Base-by-base conservation (phyloP, 164 flowering plant genomes). In the Umbilicus rupestris region DNA sequence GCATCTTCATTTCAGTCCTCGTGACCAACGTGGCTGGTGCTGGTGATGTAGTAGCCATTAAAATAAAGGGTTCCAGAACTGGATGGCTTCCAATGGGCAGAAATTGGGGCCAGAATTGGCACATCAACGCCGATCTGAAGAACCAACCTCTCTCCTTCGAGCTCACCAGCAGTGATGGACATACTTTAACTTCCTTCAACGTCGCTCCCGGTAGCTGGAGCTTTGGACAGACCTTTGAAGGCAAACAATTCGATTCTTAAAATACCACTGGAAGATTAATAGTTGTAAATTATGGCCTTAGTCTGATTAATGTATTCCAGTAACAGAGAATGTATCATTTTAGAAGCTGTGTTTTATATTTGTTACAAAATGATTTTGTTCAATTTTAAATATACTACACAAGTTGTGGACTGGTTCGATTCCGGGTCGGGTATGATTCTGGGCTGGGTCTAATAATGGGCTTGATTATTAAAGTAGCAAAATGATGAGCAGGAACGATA, bases 31-130 rank as follows among this genome's bases (percentile, higher is more conserved):
- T 89, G 14, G 98, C 89, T 19, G 96, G 95, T 8, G 84, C 84
- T n/a, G 98, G 98, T 49, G 97, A 94, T 65, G 66, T 93, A 29
- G 66, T 46, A 33, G 86, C 85, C 6, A 83, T 91, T 70, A 94
- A 91, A 78, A 74, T 94, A 20, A 91, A 89, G 73, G 98, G 98
- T 3, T 85, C 97, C 33, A 80, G 77, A 75, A 91, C 95, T 2
- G 98, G 97, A 42, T 94, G 97, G 98, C 89, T 94, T 65, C 83
- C 84, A 29, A 89, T 94, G 98, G 96, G 92, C 19, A 75, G 96
- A 73, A 91, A 87, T 52, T 94, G 98, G 98, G 98, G 98, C 9
- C 96, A 87, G 63, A 87, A 80, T 64, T 94, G 98, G 97, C 96
- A 86, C 68, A 71, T 89, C 39, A 91, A 76, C 81, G 97, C 95